These are phyloP conservation scores for Salix exigua DNA, from an alignment of 345 rosid species.

Conservation along the genomic window DNA sequence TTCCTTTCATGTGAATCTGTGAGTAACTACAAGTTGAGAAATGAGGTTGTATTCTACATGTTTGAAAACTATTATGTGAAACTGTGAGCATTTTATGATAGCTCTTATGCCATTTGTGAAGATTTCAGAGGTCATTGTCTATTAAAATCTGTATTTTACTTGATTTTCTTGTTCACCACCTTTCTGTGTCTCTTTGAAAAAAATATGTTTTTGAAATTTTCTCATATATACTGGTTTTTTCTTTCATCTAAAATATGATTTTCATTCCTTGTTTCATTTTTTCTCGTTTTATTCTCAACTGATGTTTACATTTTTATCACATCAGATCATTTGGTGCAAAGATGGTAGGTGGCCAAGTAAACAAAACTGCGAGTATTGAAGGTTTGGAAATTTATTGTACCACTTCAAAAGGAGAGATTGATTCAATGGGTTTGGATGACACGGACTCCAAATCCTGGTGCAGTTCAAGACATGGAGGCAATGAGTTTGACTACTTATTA, in stretches of 20 bases:
- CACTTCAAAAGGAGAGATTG: conserved; percentile 35
- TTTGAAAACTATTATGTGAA: neutral
- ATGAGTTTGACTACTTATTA: conserved; percentile 45
- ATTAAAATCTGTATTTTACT: no score
- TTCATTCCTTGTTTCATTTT: no score
- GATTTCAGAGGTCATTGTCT: no score
- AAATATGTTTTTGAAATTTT: no score
- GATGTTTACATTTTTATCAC: conserved; percentile 8
- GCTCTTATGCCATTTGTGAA: no score
- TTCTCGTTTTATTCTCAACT: neutral
- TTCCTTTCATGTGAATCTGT: neutral
- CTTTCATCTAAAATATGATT: no score
- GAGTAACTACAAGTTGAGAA: neutral
- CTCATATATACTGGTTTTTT: no score
- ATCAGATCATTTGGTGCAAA: conserved; percentile 30
- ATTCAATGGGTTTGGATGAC: conserved; percentile 34
- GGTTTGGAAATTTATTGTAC: conserved; percentile 75
- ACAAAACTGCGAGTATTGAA: conserved; percentile 60
- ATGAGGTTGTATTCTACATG: neutral
- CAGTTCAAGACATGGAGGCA: conserved; percentile 38
- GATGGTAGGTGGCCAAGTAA: conserved; percentile 60
- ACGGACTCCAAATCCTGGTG: conserved; percentile 35
- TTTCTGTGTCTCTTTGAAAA: no score
- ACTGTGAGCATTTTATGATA: neutral
- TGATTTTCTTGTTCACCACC: no score